Evolutionary conservation across 2,329 filamentous ascomycete species (phyloP).

Genomic region (Pseudogymnoascus verrucosus): DNA sequence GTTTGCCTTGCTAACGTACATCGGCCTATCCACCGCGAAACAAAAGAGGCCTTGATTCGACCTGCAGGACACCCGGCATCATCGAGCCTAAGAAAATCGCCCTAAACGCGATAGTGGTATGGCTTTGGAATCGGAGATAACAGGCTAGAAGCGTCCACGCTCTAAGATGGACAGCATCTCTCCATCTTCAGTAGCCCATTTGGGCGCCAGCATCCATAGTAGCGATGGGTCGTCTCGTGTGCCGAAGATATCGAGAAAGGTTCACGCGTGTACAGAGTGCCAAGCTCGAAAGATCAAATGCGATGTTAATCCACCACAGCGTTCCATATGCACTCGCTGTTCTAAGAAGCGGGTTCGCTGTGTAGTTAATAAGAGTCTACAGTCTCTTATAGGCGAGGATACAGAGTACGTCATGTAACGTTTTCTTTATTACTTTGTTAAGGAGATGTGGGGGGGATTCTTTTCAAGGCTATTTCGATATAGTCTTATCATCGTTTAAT

Average conservation of each 20-base stretch:
- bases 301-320: constrained; percentile 27
- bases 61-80: not conserved
- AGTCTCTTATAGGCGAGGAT: constrained; percentile 47
- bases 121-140: not conserved
- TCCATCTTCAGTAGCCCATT: not conserved
- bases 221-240: not conserved
- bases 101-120: not conserved
- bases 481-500: not conserved
- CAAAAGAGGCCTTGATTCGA: not conserved
- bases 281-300: constrained; percentile 49
- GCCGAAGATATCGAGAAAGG: constrained; percentile 24
- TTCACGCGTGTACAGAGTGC: constrained; percentile 35
- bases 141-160: not conserved
- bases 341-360: constrained; percentile 42
- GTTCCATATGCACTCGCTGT: constrained; percentile 41
- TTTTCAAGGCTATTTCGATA: too few relatives aligned
- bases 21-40: not conserved
- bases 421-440: not conserved
- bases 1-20: not conserved
- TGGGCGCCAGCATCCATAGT: not conserved
- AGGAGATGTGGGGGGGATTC: not conserved
- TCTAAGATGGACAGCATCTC: not conserved
- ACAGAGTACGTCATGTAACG: constrained; percentile 34
- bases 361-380: constrained; percentile 47
- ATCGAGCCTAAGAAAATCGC: not conserved